These are phyloP conservation scores for Curvularia sp. DNA, from an alignment of 2,329 filamentous ascomycete genomes.

Conservation along the genomic window DNA sequence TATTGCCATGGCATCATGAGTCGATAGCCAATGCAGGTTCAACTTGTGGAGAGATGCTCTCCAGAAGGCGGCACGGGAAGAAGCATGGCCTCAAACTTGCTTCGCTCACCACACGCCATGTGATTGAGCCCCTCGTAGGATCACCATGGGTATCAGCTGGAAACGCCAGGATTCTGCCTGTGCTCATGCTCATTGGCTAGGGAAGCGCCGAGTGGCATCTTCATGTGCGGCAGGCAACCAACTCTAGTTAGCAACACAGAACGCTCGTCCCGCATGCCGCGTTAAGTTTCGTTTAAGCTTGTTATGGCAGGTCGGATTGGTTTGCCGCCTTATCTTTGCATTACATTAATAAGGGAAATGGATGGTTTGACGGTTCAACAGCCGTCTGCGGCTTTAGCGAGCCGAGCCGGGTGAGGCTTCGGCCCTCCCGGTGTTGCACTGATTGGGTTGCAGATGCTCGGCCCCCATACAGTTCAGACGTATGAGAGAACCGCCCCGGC, in stretches of 20 bases:
- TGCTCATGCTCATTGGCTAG: background rate
- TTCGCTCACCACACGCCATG: background rate
- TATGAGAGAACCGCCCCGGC: background rate
- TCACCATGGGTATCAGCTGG: background rate
- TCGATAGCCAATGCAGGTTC: background rate
- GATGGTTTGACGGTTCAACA: background rate
- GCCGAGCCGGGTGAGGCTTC: no score
- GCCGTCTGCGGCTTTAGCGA: no score
- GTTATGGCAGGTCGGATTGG: no score
- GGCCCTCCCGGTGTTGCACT: no score
- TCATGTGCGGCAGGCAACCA: no score
- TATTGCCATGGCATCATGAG: slow-evolving; percentile 10
- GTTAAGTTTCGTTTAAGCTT: no score
- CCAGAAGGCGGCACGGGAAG: background rate
- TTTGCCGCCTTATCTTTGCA: no score
- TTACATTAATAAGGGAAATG: background rate
- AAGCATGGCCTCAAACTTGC: background rate
- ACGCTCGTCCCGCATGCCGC: no score
- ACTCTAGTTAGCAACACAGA: no score
- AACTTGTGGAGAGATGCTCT: background rate
- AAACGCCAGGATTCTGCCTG: background rate
- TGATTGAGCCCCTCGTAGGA: background rate
- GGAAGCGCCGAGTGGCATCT: background rate
- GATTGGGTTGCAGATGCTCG: no score
- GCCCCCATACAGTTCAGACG: background rate